These are phyloP conservation scores for Diutina neorugosa DNA, from an alignment of 1,139 yeast genomes.

Conservation along the genomic window DNA sequence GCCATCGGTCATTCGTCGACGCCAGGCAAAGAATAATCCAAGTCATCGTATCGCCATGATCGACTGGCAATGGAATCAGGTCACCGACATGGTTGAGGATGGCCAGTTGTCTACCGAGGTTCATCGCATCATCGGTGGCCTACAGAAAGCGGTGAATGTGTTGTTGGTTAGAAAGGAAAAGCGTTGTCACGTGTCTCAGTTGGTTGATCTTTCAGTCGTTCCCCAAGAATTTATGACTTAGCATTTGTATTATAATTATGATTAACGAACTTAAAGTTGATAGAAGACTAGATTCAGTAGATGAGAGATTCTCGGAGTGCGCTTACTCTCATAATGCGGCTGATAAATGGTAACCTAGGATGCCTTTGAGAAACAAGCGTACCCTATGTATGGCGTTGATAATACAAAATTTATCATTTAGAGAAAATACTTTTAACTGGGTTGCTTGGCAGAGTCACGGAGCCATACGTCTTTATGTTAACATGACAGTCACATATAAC, in stretches of 20 bases:
- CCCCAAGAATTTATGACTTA: background rate
- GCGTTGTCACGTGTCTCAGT: slow-evolving; percentile 10
- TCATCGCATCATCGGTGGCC: slow-evolving; percentile 14
- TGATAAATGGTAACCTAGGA: too few relatives aligned
- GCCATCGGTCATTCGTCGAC: slow-evolving; percentile 35
- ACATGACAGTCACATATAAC: too few relatives aligned
- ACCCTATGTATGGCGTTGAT: too few relatives aligned
- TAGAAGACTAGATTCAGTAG: background rate
- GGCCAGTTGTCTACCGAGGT: slow-evolving; percentile 10
- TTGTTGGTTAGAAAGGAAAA: slow-evolving; percentile 30
- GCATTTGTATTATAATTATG: background rate
- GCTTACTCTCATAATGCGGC: too few relatives aligned
- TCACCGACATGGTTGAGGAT: slow-evolving; percentile 12
- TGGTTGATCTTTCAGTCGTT: slow-evolving; percentile 4
- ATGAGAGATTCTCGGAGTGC: too few relatives aligned
- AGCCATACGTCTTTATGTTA: too few relatives aligned
- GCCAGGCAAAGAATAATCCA: slow-evolving; percentile 46
- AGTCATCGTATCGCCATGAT: slow-evolving; percentile 87
- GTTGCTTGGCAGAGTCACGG: too few relatives aligned
- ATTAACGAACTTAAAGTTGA: background rate
- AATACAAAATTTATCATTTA: too few relatives aligned
- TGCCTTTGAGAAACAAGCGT: too few relatives aligned
- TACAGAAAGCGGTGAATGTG: slow-evolving; percentile 21
- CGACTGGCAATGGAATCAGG: slow-evolving; percentile 74
- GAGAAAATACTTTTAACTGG: too few relatives aligned